Evolutionary conservation across 2,329 filamentous ascomycete genomes (phyloP).

Genomic region (Epichloe gansuensis): DNA sequence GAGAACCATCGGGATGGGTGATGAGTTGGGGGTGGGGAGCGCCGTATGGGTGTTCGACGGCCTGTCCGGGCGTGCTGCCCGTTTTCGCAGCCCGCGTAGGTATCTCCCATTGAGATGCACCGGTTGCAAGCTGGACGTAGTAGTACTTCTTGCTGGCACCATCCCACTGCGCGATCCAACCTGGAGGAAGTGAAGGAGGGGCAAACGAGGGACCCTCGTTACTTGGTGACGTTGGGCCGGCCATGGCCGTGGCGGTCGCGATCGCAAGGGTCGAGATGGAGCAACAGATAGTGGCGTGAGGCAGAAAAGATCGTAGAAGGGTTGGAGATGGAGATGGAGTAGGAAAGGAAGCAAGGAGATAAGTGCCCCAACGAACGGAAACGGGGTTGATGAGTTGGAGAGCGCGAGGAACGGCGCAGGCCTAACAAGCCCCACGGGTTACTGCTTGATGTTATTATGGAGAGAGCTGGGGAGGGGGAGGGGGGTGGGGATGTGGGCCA

Average conservation of each 20-base stretch:
- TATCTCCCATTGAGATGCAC: constrained; percentile 62
- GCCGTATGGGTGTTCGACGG: constrained; percentile 50
- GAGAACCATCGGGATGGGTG: constrained; percentile 49
- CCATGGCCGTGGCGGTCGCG: constrained; percentile 27
- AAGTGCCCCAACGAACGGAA: not conserved
- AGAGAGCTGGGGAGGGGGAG: not conserved
- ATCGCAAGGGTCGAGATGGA: not conserved
- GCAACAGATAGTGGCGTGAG: not conserved
- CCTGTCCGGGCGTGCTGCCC: constrained; percentile 45
- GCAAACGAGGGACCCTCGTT: constrained; percentile 47
- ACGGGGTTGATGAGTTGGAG: not conserved
- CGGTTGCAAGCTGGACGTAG: constrained; percentile 61
- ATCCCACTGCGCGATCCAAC: constrained; percentile 63
- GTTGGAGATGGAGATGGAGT: not conserved
- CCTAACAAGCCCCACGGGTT: not conserved
- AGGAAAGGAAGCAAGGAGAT: not conserved
- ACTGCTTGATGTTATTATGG: not conserved
- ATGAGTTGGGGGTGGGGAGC: constrained; percentile 42
- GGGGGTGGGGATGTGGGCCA: not conserved
- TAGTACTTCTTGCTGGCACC: constrained; percentile 53
- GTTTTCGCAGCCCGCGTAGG: constrained; percentile 52
- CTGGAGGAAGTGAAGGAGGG: constrained; percentile 48
- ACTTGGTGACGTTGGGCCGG: constrained; percentile 45
- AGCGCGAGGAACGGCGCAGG: constrained; percentile 2
- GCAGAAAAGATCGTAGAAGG: not conserved